These are phyloP conservation scores for Penicillium sp. DNA, from an alignment of 2,329 filamentous ascomycete species.

Conservation along the genomic window DNA sequence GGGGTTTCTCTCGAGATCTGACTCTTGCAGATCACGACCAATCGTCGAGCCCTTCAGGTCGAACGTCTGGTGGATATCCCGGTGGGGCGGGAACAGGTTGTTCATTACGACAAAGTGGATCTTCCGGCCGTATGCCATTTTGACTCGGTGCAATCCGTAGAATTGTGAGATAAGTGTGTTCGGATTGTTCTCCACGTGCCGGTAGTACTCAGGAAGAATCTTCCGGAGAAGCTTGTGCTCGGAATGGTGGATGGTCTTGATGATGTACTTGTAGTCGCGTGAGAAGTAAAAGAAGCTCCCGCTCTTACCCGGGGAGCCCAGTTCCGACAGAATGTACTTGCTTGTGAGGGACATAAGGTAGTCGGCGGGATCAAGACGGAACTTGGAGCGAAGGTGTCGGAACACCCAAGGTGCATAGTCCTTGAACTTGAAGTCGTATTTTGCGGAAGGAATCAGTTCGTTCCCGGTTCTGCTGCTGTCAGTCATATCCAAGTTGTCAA, in stretches of 20 bases:
- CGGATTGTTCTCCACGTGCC: conserved; percentile 87
- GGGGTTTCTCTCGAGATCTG: conserved; percentile 83
- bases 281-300: conserved; percentile 99
- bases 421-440: conserved; percentile 99
- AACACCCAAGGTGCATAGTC: conserved; percentile 99
- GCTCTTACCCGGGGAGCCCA: conserved; percentile 95
- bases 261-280: conserved; percentile 99
- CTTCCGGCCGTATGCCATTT: conserved; percentile 96
- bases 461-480: conserved; percentile 72
- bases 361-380: conserved; percentile 91
- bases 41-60: conserved; percentile 96
- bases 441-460: conserved; percentile 93
- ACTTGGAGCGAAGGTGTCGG: conserved; percentile 80
- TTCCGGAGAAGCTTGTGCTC: conserved; percentile 59
- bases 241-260: conserved; percentile 97
- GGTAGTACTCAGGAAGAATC: conserved; percentile 80
- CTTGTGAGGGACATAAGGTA: conserved; percentile 97
- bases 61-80: conserved; percentile 95
- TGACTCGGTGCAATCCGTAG: conserved; percentile 94
- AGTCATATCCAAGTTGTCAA: conserved; percentile 29
- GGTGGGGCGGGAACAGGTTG: conserved; percentile 94
- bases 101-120: conserved; percentile 99
- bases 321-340: conserved; percentile 96
- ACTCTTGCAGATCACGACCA: conserved; percentile 86
- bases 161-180: conserved; percentile 98